Percentiles rank a stretch among this genome's conserved stretches.
phyloP scores from a whole-genome alignment of 2,329 filamentous ascomycete genomes.

The Microdochium bolleyi region DNA sequence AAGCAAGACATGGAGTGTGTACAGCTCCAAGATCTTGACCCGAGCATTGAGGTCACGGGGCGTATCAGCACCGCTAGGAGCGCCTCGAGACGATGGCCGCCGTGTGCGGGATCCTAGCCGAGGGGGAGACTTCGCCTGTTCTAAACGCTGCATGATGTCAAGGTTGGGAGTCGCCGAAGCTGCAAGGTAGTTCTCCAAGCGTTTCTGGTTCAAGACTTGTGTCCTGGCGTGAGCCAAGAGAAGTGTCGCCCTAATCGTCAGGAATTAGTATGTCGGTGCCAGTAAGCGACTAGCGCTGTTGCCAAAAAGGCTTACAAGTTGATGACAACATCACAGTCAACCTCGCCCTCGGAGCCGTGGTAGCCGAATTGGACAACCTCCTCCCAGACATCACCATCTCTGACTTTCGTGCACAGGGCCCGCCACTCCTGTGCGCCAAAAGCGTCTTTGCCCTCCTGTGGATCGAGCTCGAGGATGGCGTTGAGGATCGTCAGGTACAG shows the following conservation, averaged over 20 bases:
- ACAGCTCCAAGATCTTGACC: constrained; percentile 89
- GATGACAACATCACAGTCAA: constrained; percentile 91
- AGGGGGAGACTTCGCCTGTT: constrained; percentile 28
- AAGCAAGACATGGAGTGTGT: constrained; percentile 89
- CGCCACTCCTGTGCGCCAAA: constrained; percentile 87
- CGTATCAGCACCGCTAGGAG: constrained; percentile 63
- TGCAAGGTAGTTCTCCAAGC: constrained; percentile 82
- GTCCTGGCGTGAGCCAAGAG: constrained; percentile 82
- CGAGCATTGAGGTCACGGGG: constrained; percentile 77
- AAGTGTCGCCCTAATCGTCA: constrained; percentile 65
- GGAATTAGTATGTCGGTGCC: background rate
- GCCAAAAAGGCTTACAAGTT: constrained; percentile 54
- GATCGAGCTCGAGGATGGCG: constrained; percentile 78
- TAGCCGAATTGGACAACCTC: constrained; percentile 85
- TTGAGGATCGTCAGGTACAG: constrained; percentile 92
- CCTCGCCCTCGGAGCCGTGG: constrained; percentile 77
- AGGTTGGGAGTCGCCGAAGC: constrained; percentile 65
- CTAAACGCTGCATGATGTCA: constrained; percentile 59
- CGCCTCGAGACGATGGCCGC: constrained; percentile 15
- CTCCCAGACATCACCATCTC: constrained; percentile 90
- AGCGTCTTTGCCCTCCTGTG: constrained; percentile 80
- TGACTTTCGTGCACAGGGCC: constrained; percentile 70
- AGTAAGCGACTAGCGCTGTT: background rate
- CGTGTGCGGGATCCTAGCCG: constrained; percentile 27
- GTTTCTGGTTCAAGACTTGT: constrained; percentile 77